phyloP scores from a whole-genome alignment of 805 yeast genomes.

The Metschnikowia similis region DNA sequence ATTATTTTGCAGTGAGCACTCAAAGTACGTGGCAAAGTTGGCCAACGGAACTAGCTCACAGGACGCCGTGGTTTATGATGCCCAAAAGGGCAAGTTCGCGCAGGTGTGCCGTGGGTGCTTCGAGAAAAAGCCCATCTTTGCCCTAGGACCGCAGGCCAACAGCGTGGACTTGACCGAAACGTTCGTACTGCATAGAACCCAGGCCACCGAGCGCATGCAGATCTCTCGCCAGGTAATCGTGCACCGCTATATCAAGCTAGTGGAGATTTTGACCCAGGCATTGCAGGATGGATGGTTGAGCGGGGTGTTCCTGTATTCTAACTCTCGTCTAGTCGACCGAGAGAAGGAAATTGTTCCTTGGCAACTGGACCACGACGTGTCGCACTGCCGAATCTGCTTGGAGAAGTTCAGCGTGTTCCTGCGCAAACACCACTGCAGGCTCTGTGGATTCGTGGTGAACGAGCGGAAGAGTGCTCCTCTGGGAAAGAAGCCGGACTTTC shows the following conservation, averaged over 20 bases:
- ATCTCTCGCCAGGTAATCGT: constrained; percentile 56
- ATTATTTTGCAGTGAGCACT: constrained; percentile 63
- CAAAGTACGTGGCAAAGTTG: constrained; percentile 50
- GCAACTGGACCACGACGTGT: constrained; percentile 45
- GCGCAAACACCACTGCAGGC: constrained; percentile 86
- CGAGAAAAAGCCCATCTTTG: constrained; percentile 48
- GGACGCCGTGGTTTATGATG: constrained; percentile 23
- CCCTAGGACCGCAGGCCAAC: constrained; percentile 38
- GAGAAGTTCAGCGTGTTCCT: constrained; percentile 50
- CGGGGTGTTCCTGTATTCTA: constrained; percentile 3
- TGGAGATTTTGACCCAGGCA: constrained; percentile 18
- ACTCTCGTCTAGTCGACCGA: background rate
- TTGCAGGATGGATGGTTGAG: background rate
- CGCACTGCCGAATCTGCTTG: constrained; percentile 62
- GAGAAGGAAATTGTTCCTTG: constrained; percentile 44
- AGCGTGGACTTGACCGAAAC: constrained; percentile 40
- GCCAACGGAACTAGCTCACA: constrained; percentile 20
- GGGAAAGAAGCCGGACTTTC: constrained; percentile 26
- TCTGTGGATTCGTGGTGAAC: constrained; percentile 83
- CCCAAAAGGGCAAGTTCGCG: constrained; percentile 52
- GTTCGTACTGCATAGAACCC: constrained; percentile 42
- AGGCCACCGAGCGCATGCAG: constrained; percentile 44
- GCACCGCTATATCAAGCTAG: constrained; percentile 50
- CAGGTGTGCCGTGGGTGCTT: constrained; percentile 68
- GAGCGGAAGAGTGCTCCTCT: constrained; percentile 39